Conservation (phyloP, 768 basidiomycete species). For the Candolleomyces aberdarensis region DNA sequence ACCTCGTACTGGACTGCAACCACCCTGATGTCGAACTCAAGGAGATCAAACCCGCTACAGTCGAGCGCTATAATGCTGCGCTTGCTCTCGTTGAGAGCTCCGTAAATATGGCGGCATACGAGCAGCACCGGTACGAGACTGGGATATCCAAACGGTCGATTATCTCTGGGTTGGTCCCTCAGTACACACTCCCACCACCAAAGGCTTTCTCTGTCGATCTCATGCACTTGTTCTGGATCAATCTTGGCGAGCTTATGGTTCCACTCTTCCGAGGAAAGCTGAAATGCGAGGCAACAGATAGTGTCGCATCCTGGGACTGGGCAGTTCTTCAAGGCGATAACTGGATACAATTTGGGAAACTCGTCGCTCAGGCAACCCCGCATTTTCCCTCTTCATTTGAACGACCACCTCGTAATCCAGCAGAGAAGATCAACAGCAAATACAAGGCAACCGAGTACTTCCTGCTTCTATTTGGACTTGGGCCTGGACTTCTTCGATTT, state of each 20-base stretch:
- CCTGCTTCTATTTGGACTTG: constrained; percentile 2
- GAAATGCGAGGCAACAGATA: neutral
- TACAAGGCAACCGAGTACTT: constrained; percentile 5
- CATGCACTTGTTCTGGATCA: constrained; percentile 4
- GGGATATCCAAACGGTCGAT: constrained; percentile 34
- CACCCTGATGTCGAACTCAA: constrained; percentile 17
- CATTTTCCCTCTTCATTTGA: constrained; percentile 5
- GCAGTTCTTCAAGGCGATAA: neutral
- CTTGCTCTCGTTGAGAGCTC: neutral
- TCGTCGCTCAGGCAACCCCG: constrained; percentile 9
- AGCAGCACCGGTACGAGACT: constrained; percentile 23
- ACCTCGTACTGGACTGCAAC: constrained; percentile 18
- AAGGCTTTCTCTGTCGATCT: constrained; percentile 10
- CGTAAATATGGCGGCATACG: constrained; percentile 12
- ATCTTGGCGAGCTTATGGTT: constrained; percentile 1
- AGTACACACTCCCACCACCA: constrained; percentile 25
- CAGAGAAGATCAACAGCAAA: constrained; percentile 8
- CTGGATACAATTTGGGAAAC: constrained; percentile 10
- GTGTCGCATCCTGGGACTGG: constrained; percentile 10
- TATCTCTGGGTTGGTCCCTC: no score
- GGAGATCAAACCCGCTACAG: neutral
- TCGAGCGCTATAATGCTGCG: neutral
- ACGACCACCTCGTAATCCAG: constrained; percentile 9
- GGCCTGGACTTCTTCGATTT: constrained; percentile 3
- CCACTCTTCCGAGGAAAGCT: constrained; percentile 8